A percentile compares a stretch with the other conserved stretches of the same genome.
phyloP scores from a whole-genome alignment of 176 grass and related monocot genomes.

The Raddia guianensis region DNA sequence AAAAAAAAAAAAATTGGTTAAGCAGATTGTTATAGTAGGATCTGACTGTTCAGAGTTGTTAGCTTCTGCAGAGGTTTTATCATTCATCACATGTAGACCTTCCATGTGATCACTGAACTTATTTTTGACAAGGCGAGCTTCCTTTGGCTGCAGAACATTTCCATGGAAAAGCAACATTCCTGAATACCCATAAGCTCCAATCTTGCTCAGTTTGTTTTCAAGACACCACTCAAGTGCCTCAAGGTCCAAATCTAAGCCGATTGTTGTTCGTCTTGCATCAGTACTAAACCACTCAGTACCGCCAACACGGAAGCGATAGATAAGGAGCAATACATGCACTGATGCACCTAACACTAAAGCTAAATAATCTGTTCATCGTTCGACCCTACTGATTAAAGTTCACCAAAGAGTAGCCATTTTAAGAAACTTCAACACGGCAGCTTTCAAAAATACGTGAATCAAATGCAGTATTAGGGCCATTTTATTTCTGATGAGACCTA shows the following conservation, averaged over 20 bases:
- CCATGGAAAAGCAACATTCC: constrained; percentile 85
- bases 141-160: constrained; percentile 74
- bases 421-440: neutral
- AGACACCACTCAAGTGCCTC: constrained; percentile 95
- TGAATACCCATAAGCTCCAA: constrained; percentile 70
- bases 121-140: constrained; percentile 56
- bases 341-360: neutral
- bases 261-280: constrained; percentile 71
- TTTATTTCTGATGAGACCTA: constrained; percentile 7
- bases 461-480: neutral
- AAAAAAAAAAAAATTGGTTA: too few relatives aligned
- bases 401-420: neutral
- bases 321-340: constrained; percentile 21
- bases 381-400: neutral
- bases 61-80: constrained; percentile 37
- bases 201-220: constrained; percentile 72
- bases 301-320: constrained; percentile 13
- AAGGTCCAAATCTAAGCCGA: constrained; percentile 88
- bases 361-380: neutral
- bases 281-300: constrained; percentile 75
- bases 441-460: neutral
- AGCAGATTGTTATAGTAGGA: constrained; percentile 16
- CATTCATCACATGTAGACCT: constrained; percentile 44
- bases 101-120: constrained; percentile 48
- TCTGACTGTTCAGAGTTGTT: neutral